phyloP scores from a whole-genome alignment of 495 filamentous ascomycete genomes.

The Lepraria neglecta region DNA sequence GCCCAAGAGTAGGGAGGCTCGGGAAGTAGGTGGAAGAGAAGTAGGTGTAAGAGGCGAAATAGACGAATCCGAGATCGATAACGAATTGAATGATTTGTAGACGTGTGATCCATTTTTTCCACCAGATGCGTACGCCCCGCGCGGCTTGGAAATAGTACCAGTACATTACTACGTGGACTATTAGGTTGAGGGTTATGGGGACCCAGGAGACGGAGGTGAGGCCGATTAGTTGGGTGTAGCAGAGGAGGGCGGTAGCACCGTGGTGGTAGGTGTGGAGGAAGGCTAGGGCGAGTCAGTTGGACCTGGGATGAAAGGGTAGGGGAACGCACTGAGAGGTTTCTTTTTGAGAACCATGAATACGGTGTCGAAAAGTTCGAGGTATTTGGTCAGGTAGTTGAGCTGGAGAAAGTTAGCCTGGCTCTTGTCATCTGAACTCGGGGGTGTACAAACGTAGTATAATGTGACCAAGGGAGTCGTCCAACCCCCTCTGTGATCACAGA shows the following conservation, averaged over 20 bases:
- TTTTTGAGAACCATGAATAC: conserved; percentile 69
- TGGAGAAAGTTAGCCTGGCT: conserved; percentile 28
- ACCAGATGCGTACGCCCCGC: conserved; percentile 53
- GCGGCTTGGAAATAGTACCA: conserved; percentile 60
- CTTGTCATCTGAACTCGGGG: neutral
- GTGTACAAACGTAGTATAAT: conserved; percentile 57
- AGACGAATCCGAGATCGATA: conserved; percentile 70
- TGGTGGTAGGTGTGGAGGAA: conserved; percentile 75
- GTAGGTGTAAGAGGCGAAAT: conserved; percentile 93
- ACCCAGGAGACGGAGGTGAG: conserved; percentile 64
- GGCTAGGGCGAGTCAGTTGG: conserved; percentile 33
- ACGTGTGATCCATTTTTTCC: conserved; percentile 55
- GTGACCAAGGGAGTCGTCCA: conserved; percentile 61
- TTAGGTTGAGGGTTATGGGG: conserved; percentile 59
- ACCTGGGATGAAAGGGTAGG: neutral
- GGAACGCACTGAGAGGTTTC: conserved; percentile 55
- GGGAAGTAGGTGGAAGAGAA: conserved; percentile 89
- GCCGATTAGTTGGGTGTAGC: conserved; percentile 66
- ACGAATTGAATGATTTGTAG: conserved; percentile 55
- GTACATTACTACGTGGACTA: conserved; percentile 67
- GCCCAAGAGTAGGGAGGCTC: conserved; percentile 71
- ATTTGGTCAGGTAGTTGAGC: conserved; percentile 71
- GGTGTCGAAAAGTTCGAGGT: conserved; percentile 62
- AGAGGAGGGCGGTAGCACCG: conserved; percentile 63
- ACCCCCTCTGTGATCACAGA: conserved; percentile 58